These are phyloP conservation scores for Starmera amethionina DNA, from an alignment of 805 yeast genomes.

Conservation along the genomic window DNA sequence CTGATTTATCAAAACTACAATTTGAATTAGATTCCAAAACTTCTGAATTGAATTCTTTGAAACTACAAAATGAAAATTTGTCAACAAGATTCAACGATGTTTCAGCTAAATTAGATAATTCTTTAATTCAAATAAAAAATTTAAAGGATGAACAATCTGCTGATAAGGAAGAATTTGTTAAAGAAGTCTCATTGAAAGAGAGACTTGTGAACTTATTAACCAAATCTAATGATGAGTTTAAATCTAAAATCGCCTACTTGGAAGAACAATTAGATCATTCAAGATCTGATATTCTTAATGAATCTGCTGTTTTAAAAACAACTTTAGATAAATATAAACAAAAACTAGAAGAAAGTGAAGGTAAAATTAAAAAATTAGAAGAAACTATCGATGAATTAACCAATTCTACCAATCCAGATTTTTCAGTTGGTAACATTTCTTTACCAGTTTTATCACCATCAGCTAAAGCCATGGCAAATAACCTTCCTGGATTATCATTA, in stretches of 20 bases:
- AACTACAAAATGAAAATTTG: constrained; percentile 21
- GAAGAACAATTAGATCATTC: constrained; percentile 28
- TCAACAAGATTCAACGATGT: constrained; percentile 26
- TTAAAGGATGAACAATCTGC: constrained; percentile 32
- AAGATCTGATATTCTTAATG: constrained; percentile 28
- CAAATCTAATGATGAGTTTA: constrained; percentile 40
- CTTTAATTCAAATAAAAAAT: constrained; percentile 34
- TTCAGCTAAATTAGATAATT: constrained; percentile 29
- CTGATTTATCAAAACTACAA: constrained; percentile 17
- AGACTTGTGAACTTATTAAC: constrained; percentile 49
- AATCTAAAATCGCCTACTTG: constrained; percentile 40
- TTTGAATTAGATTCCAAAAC: constrained; percentile 19
- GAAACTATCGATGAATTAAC: constrained; percentile 34
- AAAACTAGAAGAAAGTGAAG: constrained; percentile 38
- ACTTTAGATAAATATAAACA: constrained; percentile 46
- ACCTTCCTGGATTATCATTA: constrained; percentile 44
- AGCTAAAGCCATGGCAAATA: constrained; percentile 43
- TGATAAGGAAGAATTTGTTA: constrained; percentile 39
- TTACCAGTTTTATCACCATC: constrained; percentile 38
- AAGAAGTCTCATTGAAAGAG: constrained; percentile 53
- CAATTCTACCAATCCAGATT: constrained; percentile 10
- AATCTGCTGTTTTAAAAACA: constrained; percentile 47
- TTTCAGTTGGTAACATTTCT: constrained; percentile 6
- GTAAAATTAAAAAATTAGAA: constrained; percentile 31
- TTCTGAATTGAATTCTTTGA: constrained; percentile 22